Conservation (phyloP, 257 asterid genomes). For the Solanum boliviense region DNA sequence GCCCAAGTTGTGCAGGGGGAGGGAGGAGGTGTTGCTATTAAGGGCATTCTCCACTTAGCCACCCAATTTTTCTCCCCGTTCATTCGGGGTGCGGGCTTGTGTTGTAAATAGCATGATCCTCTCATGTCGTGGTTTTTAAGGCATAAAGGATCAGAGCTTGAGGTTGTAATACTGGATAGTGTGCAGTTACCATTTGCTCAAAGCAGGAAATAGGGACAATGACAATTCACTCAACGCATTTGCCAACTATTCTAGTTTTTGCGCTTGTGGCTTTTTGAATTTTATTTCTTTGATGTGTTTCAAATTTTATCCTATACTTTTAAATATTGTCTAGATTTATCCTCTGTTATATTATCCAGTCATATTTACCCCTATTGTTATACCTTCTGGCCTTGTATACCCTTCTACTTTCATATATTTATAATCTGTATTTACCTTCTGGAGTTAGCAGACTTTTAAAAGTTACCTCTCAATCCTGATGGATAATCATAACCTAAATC, state of each 20-base stretch:
- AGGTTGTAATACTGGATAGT: not conserved
- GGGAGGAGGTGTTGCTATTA: not conserved
- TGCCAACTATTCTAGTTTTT: not conserved
- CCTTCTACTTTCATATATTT: not conserved
- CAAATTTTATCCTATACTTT: not conserved
- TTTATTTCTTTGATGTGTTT: not conserved
- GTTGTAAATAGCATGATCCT: slow-evolving; percentile 52
- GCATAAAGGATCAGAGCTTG: slow-evolving; percentile 42
- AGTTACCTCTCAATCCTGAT: no score
- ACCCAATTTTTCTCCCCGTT: not conserved
- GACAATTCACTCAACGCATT: not conserved
- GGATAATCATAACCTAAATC: no score
- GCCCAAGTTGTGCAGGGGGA: slow-evolving; percentile 5
- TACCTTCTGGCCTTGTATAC: not conserved
- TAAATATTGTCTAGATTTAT: not conserved
- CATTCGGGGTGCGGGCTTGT: slow-evolving; percentile 12
- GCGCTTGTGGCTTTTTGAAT: not conserved
- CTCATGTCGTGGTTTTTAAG: slow-evolving; percentile 53
- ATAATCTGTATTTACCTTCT: not conserved
- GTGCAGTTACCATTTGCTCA: not conserved
- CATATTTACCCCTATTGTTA: not conserved
- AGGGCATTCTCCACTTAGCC: not conserved
- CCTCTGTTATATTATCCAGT: not conserved
- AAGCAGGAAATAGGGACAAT: not conserved
- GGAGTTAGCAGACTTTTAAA: no score